Conservation (phyloP, 1,284 basidiomycete genomes). For the Xerocomus minutiporus region DNA sequence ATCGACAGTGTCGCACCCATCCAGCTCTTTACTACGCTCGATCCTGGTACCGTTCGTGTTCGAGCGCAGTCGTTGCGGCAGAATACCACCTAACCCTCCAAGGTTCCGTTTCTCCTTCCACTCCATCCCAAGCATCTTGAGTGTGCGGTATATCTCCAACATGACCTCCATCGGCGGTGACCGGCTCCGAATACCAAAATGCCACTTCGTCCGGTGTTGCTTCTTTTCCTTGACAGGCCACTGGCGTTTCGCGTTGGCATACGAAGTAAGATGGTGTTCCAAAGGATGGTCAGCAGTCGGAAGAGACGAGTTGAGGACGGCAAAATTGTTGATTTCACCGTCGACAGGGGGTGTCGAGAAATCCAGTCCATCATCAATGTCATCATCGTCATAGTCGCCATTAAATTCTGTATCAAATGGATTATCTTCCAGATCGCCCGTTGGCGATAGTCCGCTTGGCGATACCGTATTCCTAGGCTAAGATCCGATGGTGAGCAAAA, state of each 20-base stretch:
- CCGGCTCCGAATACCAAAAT: slow-evolving; percentile 94
- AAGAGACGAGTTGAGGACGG: slow-evolving; percentile 80
- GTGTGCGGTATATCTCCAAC: slow-evolving; percentile 95
- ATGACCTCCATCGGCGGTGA: slow-evolving; percentile 99
- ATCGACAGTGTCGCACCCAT: slow-evolving; percentile 61
- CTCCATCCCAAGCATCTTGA: slow-evolving; percentile 94
- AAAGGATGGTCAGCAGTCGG: slow-evolving; percentile 47
- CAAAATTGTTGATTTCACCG: slow-evolving; percentile 61
- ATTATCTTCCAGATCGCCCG: slow-evolving; percentile 60
- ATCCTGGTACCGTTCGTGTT: slow-evolving; percentile 41
- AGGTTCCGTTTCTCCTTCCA: slow-evolving; percentile 84
- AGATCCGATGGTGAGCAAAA: background rate
- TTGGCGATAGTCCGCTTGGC: slow-evolving; percentile 49
- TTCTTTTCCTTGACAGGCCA: slow-evolving; percentile 53
- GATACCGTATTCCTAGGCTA: slow-evolving; percentile 70
- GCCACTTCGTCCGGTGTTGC: slow-evolving; percentile 82
- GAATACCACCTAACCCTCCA: slow-evolving; percentile 57
- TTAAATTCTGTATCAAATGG: slow-evolving; percentile 73
- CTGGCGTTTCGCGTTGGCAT: slow-evolving; percentile 55
- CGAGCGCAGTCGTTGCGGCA: slow-evolving; percentile 21
- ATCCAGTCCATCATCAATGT: slow-evolving; percentile 61
- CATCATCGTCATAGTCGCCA: slow-evolving; percentile 52
- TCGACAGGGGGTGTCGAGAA: slow-evolving; percentile 46
- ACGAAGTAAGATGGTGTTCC: slow-evolving; percentile 57
- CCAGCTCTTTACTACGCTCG: slow-evolving; percentile 59